Evolutionary conservation across 306 rosid genomes (phyloP).

Genomic region (Prinsepia uniflora): DNA sequence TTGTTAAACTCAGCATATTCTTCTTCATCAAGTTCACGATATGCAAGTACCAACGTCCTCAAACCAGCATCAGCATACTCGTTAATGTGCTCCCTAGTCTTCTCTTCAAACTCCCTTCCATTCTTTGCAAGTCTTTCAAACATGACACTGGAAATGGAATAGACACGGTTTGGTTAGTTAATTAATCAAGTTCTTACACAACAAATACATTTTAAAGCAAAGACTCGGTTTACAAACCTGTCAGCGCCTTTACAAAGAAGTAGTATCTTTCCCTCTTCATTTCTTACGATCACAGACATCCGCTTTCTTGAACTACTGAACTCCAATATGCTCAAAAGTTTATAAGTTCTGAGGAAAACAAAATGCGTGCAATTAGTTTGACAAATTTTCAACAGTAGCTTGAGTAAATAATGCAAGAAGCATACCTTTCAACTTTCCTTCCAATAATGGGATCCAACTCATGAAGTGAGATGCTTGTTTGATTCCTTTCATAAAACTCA

Average conservation of each 20-base stretch:
- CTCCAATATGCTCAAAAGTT: conserved; percentile 66
- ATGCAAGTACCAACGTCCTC: conserved; percentile 88
- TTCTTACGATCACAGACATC: conserved; percentile 85
- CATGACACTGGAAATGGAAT: conserved; percentile 69
- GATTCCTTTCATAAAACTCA: conserved; percentile 78
- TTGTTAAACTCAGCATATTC: conserved; percentile 55
- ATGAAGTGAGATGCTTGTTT: conserved; percentile 52
- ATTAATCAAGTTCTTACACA: not conserved
- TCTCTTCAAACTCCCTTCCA: conserved; percentile 75
- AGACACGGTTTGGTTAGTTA: not conserved
- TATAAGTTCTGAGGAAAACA: conserved; percentile 57
- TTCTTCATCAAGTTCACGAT: conserved; percentile 68
- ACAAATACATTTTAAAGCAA: conserved; percentile 12
- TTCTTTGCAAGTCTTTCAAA: conserved; percentile 77
- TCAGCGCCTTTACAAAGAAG: conserved; percentile 93
- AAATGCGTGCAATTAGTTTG: conserved; percentile 19
- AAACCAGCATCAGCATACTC: conserved; percentile 97
- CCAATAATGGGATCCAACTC: conserved; percentile 57
- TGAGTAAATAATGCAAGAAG: conserved; percentile 20
- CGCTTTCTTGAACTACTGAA: conserved; percentile 93
- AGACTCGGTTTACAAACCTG: conserved; percentile 57
- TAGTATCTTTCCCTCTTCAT: conserved; percentile 58
- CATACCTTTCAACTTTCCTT: conserved; percentile 49
- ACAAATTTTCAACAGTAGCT: conserved; percentile 8
- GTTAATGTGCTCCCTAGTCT: conserved; percentile 61